Conservation (phyloP, 2,329 filamentous ascomycete genomes). For the Macrophomina pseudophaseolina region DNA sequence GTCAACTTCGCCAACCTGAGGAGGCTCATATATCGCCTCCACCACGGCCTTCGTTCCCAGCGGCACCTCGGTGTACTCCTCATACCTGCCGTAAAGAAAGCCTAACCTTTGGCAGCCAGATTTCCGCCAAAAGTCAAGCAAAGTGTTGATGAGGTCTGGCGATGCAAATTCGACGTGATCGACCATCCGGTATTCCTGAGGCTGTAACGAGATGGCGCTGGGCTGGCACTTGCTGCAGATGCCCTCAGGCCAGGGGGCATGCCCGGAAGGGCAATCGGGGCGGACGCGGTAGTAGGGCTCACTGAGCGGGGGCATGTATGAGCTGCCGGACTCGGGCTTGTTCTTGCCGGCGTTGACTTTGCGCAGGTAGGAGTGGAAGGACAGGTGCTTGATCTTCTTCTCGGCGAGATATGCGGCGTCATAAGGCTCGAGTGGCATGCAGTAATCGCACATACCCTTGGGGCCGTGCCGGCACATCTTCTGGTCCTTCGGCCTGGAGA, state of each 20-base stretch:
- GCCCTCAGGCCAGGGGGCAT: slow-evolving; percentile 91
- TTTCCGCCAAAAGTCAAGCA: slow-evolving; percentile 89
- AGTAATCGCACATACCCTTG: slow-evolving; percentile 99
- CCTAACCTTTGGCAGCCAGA: slow-evolving; percentile 84
- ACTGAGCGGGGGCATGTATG: slow-evolving; percentile 91
- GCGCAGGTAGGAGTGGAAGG: slow-evolving; percentile 90
- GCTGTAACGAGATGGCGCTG: slow-evolving; percentile 92
- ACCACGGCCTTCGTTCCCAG: slow-evolving; percentile 94
- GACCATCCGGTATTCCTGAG: slow-evolving; percentile 93
- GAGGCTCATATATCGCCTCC: slow-evolving; percentile 95
- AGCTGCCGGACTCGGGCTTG: slow-evolving; percentile 89
- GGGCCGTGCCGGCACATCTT: slow-evolving; percentile 95
- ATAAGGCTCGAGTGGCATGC: slow-evolving; percentile 95
- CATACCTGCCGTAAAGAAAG: slow-evolving; percentile 88
- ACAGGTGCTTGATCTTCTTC: slow-evolving; percentile 98
- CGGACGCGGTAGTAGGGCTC: slow-evolving; percentile 93
- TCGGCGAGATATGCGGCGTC: slow-evolving; percentile 86
- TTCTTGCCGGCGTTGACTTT: slow-evolving; percentile 97
- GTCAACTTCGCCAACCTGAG: slow-evolving; percentile 86
- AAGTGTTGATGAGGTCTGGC: slow-evolving; percentile 81
- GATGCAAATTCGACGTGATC: slow-evolving; percentile 97
- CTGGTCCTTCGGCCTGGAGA: slow-evolving; percentile 71
- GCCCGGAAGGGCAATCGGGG: slow-evolving; percentile 87
- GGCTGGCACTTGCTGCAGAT: slow-evolving; percentile 99
- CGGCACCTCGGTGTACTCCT: slow-evolving; percentile 90